These are phyloP conservation scores for Ceratocystis harringtonii DNA, from an alignment of 2,329 filamentous ascomycete species.

Conservation along the genomic window DNA sequence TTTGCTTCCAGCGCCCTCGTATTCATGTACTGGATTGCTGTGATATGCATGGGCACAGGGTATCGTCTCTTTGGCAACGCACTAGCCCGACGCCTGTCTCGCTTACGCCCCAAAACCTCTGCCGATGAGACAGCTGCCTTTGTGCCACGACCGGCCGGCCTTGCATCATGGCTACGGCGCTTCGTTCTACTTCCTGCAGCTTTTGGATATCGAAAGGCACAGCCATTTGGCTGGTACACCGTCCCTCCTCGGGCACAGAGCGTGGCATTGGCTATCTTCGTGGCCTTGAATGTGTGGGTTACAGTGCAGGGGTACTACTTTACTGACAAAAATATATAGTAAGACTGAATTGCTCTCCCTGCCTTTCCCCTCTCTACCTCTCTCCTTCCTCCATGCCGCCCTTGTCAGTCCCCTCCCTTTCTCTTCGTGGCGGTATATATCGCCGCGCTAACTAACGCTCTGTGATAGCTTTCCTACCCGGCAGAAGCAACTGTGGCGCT, in stretches of 20 bases:
- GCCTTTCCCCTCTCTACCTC: not conserved
- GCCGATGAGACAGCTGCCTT: not conserved
- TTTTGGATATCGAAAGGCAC: conserved; percentile 30
- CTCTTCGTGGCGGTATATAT: not conserved
- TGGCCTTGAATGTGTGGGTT: conserved; percentile 27
- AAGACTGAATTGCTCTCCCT: conserved; percentile 12
- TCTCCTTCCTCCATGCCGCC: not conserved
- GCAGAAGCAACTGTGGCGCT: conserved; percentile 32
- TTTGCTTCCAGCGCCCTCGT: not conserved
- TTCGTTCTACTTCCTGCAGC: conserved; percentile 28
- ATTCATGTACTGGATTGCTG: conserved; percentile 27
- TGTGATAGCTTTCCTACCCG: conserved; percentile 25
- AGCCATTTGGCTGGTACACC: conserved; percentile 32
- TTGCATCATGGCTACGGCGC: conserved; percentile 23
- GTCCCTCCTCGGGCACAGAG: conserved; percentile 32
- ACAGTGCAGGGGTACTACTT: conserved; percentile 27
- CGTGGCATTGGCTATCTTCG: conserved; percentile 27
- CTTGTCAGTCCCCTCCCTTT: not conserved
- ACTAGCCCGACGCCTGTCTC: not conserved
- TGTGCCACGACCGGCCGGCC: conserved; percentile 5
- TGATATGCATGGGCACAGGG: conserved; percentile 26
- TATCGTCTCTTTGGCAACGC: conserved; percentile 21
- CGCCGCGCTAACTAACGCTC: not conserved
- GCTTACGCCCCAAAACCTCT: not conserved
- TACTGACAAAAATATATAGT: conserved; percentile 29